Conservation (phyloP, 2,329 filamentous ascomycete genomes). For the Ilyonectria mors-panacis region DNA sequence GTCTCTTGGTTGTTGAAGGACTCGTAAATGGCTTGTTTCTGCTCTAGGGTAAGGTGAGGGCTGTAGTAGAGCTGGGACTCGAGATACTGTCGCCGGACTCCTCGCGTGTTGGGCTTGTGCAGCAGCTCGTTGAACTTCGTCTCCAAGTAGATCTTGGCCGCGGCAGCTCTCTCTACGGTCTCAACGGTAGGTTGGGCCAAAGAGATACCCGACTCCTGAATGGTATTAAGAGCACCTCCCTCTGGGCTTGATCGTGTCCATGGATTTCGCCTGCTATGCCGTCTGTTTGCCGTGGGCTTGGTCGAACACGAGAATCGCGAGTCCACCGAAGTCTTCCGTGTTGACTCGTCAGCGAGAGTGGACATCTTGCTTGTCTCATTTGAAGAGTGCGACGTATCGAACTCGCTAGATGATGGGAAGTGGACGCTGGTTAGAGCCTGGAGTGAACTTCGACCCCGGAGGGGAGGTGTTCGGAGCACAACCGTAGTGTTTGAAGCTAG, state of each 20-base stretch:
- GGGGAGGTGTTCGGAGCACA: conserved; percentile 43
- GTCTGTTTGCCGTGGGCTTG: conserved; percentile 43
- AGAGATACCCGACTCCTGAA: conserved; percentile 50
- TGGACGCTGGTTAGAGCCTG: conserved; percentile 39
- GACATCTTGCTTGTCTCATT: conserved; percentile 46
- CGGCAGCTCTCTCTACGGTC: conserved; percentile 84
- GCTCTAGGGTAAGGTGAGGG: conserved; percentile 66
- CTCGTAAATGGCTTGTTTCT: conserved; percentile 67
- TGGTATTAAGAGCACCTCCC: conserved; percentile 53
- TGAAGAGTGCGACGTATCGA: conserved; percentile 48
- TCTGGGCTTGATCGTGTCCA: conserved; percentile 57
- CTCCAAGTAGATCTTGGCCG: conserved; percentile 90
- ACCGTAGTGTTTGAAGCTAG: conserved; percentile 49
- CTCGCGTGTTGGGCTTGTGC: conserved; percentile 57
- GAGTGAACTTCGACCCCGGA: conserved; percentile 45
- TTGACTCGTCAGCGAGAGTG: conserved; percentile 44
- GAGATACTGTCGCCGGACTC: conserved; percentile 52
- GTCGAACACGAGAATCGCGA: conserved; percentile 46
- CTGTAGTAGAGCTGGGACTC: conserved; percentile 69
- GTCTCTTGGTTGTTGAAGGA: conserved; percentile 79
- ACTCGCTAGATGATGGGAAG: conserved; percentile 39
- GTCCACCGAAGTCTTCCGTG: conserved; percentile 54
- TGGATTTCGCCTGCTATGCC: conserved; percentile 50
- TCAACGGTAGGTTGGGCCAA: conserved; percentile 52
- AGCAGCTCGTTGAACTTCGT: conserved; percentile 84